Percentiles rank a stretch among this genome's conserved stretches.
Evolutionary conservation across 2,329 filamentous ascomycete species (phyloP).

Genomic region (Juglanconis juglandina): DNA sequence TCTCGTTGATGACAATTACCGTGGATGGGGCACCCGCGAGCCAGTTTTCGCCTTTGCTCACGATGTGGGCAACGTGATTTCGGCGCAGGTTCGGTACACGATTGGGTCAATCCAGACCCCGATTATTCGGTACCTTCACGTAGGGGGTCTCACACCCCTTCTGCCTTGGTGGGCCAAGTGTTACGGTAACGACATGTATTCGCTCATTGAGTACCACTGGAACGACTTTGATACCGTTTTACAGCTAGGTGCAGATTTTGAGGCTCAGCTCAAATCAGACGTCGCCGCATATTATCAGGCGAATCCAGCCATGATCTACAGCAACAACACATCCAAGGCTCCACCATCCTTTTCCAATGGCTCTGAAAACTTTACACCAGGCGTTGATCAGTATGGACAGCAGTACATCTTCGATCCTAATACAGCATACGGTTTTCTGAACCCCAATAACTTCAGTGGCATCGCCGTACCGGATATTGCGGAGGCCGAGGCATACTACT

Average conservation of each 20-base stretch:
- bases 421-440: constrained; percentile 40
- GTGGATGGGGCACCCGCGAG: constrained; percentile 68
- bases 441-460: constrained; percentile 66
- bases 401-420: constrained; percentile 20
- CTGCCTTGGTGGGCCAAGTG: constrained; percentile 72
- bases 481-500: constrained; percentile 67
- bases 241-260: constrained; percentile 11
- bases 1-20: constrained; percentile 57
- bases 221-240: constrained; percentile 62
- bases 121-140: constrained; percentile 71
- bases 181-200: constrained; percentile 54
- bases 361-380: background rate
- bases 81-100: constrained; percentile 64
- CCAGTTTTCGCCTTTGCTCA: constrained; percentile 78
- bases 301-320: background rate
- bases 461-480: constrained; percentile 64
- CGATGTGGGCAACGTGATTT: constrained; percentile 25
- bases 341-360: background rate
- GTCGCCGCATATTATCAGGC: constrained; percentile 12
- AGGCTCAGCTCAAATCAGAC: constrained; percentile 13
- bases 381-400: constrained; percentile 9
- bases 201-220: constrained; percentile 69
- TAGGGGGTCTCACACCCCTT: constrained; percentile 70
- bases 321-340: background rate
- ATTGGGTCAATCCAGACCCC: constrained; percentile 72